Base-by-base conservation (phyloP, 345 rosid genomes). In the Pistacia vera region DNA sequence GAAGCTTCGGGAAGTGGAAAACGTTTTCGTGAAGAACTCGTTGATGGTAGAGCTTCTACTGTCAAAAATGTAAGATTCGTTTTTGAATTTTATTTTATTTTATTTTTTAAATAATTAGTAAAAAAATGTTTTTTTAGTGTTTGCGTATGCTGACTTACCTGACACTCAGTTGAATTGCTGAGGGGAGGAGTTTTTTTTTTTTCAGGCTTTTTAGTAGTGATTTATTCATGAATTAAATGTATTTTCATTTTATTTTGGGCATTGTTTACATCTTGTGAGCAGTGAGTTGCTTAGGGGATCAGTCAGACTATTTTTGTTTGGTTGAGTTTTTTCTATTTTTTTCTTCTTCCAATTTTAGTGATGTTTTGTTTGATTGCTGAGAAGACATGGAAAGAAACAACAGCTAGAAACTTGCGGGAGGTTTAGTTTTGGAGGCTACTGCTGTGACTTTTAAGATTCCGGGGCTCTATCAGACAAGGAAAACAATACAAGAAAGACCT, bases 1-100 rank as follows among this genome's bases (percentile, higher is more conserved):
- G 98, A 87, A 10, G 93, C 85, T 2, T 92, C 92, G 30, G 97
- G 91, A 41, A 93, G 92, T 54, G 91, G 90, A n/a, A 93, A 89
- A 81, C 89, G 97, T 46, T 91, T 87, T 61, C 89, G 85, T 0
- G 91, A 90, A 48, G 97, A 89, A n/a, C 88, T 89, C 59, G 86
- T 88, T 69, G 92, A 90, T 63, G 91, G 91, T 57, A 86, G 95
- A 81, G 85, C 83, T 78, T 74, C 90, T 67, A 67, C 88, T 3
- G 83, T 90, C 33, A 93, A 91, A 85, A 91, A 89, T 83, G 99
- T 96, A 80, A 91, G 94, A 58, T 66, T 7, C 12, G 17, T 4
- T 30, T 71, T 71, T 44, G 10, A 1, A 30, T 44, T 78, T 57
- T 63, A 35, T 51, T 7, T 41, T 8, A 41, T 41, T 41, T 41